Evolutionary conservation across 208 protist genomes (phyloP).

Genomic region (Wallacemonas rigidus): DNA sequence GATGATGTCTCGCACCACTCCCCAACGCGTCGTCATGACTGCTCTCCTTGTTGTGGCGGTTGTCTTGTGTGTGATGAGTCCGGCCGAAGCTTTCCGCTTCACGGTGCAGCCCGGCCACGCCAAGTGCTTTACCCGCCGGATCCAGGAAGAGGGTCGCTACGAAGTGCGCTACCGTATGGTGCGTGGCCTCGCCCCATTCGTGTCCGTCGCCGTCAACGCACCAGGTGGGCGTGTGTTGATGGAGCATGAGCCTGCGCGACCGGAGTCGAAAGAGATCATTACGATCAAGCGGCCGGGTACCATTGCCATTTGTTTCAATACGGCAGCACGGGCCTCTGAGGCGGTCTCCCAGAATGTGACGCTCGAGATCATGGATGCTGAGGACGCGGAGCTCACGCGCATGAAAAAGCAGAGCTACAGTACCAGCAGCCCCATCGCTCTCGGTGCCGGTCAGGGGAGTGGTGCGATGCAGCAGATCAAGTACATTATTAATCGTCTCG

Average conservation of each 20-base stretch:
- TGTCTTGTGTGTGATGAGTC: conserved; percentile 15
- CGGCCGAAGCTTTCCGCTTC: conserved; percentile 59
- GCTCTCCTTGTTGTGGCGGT: conserved; percentile 14
- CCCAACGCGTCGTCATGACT: not conserved
- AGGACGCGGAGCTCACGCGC: conserved; percentile 70
- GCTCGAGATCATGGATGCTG: conserved; percentile 63
- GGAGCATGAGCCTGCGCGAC: conserved; percentile 53
- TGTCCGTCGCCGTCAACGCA: conserved; percentile 60
- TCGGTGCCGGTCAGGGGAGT: conserved; percentile 57
- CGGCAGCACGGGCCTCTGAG: conserved; percentile 34
- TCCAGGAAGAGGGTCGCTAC: conserved; percentile 55
- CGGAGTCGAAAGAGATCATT: conserved; percentile 58
- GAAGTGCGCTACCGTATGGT: conserved; percentile 77
- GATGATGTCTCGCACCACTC: not conserved
- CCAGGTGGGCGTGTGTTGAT: conserved; percentile 47
- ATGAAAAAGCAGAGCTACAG: conserved; percentile 72
- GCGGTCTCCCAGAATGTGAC: conserved; percentile 62
- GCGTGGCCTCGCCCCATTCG: conserved; percentile 60
- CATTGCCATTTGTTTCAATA: conserved; percentile 77
- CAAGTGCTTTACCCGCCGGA: conserved; percentile 72
- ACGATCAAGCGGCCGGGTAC: conserved; percentile 30
- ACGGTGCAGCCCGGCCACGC: conserved; percentile 43
- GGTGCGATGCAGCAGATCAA: conserved; percentile 63
- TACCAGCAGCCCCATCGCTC: conserved; percentile 55
- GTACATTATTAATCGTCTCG: conserved; percentile 50